These are phyloP conservation scores for Xanthoconium separans DNA, from an alignment of 1,284 basidiomycete species.

Conservation along the genomic window DNA sequence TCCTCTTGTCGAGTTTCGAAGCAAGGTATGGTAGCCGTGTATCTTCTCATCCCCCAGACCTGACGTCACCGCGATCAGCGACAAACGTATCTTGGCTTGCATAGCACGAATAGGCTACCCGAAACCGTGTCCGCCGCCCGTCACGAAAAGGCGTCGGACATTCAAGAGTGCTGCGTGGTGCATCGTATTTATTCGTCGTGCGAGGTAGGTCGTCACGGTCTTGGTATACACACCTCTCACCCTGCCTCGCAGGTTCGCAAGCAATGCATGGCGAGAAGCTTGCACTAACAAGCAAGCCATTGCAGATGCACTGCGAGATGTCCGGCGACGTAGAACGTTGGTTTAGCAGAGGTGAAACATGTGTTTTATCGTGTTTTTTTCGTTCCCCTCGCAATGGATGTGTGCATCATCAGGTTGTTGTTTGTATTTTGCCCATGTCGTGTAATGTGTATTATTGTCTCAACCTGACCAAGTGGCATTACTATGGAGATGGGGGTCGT, in stretches of 20 bases:
- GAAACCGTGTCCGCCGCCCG: constrained; percentile 36
- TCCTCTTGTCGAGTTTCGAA: constrained; percentile 65
- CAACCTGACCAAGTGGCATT: constrained; percentile 1
- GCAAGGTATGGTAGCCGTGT: constrained; percentile 54
- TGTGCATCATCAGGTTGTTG: constrained; percentile 4
- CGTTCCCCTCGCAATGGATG: background rate
- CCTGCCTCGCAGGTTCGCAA: constrained; percentile 46
- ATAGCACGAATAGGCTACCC: constrained; percentile 75
- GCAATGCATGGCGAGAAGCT: constrained; percentile 61
- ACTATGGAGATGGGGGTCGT: constrained; percentile 21
- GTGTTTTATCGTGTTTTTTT: constrained; percentile 3
- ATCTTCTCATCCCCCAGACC: background rate
- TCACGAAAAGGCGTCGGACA: constrained; percentile 40
- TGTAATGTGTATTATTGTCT: constrained; percentile 19
- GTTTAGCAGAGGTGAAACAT: constrained; percentile 13
- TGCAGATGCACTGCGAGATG: constrained; percentile 65
- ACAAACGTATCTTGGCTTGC: constrained; percentile 73
- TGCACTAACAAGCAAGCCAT: constrained; percentile 59
- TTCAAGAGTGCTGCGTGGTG: constrained; percentile 61
- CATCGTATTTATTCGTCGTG: constrained; percentile 65
- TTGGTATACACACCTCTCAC: constrained; percentile 9
- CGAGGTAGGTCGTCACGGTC: constrained; percentile 49
- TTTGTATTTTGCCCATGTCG: constrained; percentile 20
- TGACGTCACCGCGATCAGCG: constrained; percentile 43
- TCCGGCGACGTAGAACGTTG: constrained; percentile 51